Evolutionary conservation across 805 yeast genomes (phyloP).

Genomic region (Myxozyma kluyveri): DNA sequence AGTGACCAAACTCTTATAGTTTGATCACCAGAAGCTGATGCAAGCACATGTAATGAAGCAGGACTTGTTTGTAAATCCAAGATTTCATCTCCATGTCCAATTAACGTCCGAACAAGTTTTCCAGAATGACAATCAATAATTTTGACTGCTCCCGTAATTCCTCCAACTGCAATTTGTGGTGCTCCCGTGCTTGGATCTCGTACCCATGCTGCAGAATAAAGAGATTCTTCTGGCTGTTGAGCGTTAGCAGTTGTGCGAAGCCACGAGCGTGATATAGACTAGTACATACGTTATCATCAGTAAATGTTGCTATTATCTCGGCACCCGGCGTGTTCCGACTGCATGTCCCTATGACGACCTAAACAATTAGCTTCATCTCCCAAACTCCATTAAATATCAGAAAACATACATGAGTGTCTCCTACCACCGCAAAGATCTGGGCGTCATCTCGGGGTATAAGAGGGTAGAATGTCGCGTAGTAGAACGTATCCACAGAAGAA

Average conservation of each 20-base stretch:
- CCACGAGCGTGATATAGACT: background rate
- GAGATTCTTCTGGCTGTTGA: conserved; percentile 19
- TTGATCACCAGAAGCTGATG: conserved; percentile 83
- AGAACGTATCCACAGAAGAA: conserved; percentile 16
- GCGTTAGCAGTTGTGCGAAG: background rate
- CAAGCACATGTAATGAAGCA: conserved; percentile 42
- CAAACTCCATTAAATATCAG: background rate
- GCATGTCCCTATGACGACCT: conserved; percentile 16
- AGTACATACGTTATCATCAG: conserved; percentile 17
- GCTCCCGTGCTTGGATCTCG: conserved; percentile 12
- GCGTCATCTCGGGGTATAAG: background rate
- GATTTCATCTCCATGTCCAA: conserved; percentile 28
- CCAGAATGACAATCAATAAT: conserved; percentile 24
- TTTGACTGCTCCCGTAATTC: conserved; percentile 23
- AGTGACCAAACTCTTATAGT: conserved; percentile 70
- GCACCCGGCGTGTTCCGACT: background rate
- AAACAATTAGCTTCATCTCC: background rate
- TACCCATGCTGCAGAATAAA: conserved; percentile 25
- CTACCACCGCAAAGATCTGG: conserved; percentile 23
- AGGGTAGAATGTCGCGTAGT: conserved; percentile 21
- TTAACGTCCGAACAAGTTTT: conserved; percentile 13
- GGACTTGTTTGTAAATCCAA: conserved; percentile 23
- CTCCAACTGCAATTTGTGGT: conserved; percentile 27
- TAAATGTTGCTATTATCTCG: conserved; percentile 13
- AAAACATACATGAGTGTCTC: conserved; percentile 18